Evolutionary conservation across 805 yeast species (phyloP), one percentile per base, ranked within the genome.

Genomic region (Kluyveromyces lactis): DNA sequence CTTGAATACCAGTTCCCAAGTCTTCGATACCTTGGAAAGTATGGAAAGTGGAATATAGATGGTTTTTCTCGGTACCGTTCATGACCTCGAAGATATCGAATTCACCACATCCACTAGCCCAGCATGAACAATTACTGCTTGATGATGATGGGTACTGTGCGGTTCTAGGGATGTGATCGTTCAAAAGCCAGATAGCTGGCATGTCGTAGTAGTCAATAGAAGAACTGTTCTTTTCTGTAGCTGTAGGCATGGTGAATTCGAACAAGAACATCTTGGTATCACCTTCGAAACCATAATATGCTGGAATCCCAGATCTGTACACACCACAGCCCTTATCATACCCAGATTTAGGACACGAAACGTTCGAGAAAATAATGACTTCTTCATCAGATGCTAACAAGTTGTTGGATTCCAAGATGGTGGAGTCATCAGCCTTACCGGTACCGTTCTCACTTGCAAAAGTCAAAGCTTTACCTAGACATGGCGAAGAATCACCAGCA

Each of bases 61-160:
- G 69, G 37, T 58, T 59, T 18, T 72, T 57, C 46, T 75, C 74
- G 12, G 86, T 75, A 41, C 64, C 61, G 60, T 81, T 81, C 76
- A 79, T 72, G 30, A 77, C 78, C 63, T 82, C 90, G 55, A 81
- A 81, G 48, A 80, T 72, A 60, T 81, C 90, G 49, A 76, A 79
- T 60, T 81, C 87, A 56, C 89, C 87, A 61, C 87, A 79, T 9
- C 89, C 90, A 21, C 81, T 70, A 33, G 72, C 66, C 89, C 89
- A 81, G 52, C 86, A 78, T 5, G 86, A 79, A 59, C 87, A 81
- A 54, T 75, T 76, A 27, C 65, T 63, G 47, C 75, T 75, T 4
- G 62, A 43, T 31, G 62, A 76, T 4, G 62, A 44, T 32, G 62
- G 77, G 55, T 80, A 81, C 60, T 81, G 87, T 3, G 87, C 64